Percentiles rank a stretch among this genome's conserved stretches.
Conservation (phyloP, 225 moss, liverwort and hornwort species). For the Polytrichum commune region DNA sequence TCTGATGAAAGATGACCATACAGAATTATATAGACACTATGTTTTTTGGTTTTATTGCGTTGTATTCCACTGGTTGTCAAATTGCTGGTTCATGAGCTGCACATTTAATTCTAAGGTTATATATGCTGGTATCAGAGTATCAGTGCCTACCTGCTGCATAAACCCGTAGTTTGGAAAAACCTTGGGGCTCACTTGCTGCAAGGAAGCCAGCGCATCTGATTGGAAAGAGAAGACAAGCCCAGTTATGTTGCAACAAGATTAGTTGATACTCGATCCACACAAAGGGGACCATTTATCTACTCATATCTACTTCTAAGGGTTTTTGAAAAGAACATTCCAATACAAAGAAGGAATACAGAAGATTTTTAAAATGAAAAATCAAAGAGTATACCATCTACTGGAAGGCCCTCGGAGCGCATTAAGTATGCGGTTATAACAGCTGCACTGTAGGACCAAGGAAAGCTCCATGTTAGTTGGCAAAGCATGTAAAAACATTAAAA, state of each 20-base stretch:
- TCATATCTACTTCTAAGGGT: too few species aligned
- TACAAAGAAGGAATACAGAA: background rate
- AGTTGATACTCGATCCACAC: too few species aligned
- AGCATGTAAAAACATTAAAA: background rate
- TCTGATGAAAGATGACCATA: too few species aligned
- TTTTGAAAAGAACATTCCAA: background rate
- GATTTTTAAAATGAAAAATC: background rate
- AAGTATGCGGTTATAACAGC: slow-evolving; percentile 58
- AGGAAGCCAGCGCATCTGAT: slow-evolving; percentile 55
- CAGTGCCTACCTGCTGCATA: slow-evolving; percentile 54
- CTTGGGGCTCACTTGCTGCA: slow-evolving; percentile 54
- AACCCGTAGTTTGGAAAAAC: slow-evolving; percentile 60
- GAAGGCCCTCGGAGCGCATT: slow-evolving; percentile 50
- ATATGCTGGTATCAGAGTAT: background rate
- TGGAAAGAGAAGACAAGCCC: background rate
- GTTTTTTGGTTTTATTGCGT: too few species aligned
- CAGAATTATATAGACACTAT: too few species aligned
- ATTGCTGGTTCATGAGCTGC: background rate
- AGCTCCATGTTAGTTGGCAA: slow-evolving; percentile 7
- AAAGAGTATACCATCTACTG: slow-evolving; percentile 43
- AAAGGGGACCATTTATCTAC: too few species aligned
- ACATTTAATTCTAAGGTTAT: background rate
- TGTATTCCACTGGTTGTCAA: too few species aligned
- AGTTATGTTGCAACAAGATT: background rate
- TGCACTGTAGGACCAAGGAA: slow-evolving; percentile 58